phyloP scores from a whole-genome alignment of 768 basidiomycete species.

The Tulasnella sp. region DNA sequence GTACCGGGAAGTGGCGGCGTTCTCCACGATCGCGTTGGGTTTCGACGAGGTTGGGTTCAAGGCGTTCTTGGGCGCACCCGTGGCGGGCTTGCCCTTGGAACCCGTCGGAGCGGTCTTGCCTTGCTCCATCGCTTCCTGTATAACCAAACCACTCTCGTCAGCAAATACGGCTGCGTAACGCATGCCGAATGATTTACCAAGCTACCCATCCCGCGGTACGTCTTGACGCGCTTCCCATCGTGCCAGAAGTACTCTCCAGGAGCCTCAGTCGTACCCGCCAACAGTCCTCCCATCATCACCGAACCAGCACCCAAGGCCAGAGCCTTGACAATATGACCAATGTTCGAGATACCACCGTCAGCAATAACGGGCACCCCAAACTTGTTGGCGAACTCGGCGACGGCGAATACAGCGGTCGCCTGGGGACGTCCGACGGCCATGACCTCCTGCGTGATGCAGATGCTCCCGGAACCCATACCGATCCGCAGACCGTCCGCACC shows the following conservation, averaged over 20 bases:
- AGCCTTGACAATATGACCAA: constrained; percentile 97
- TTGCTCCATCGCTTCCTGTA: constrained; percentile 75
- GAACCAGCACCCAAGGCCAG: constrained; percentile 86
- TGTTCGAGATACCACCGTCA: constrained; percentile 90
- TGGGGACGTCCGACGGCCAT: constrained; percentile 99
- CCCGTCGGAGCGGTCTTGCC: constrained; percentile 36
- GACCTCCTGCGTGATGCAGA: constrained; percentile 99
- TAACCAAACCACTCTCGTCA: not conserved
- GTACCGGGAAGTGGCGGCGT: constrained; percentile 93
- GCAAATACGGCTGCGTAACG: not conserved
- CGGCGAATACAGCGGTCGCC: constrained; percentile 94
- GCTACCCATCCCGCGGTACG: constrained; percentile 97
- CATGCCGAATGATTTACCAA: constrained; percentile 32
- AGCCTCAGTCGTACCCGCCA: constrained; percentile 93
- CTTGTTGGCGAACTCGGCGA: constrained; percentile 82
- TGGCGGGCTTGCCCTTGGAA: constrained; percentile 17
- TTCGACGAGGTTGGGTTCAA: constrained; percentile 16
- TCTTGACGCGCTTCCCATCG: constrained; percentile 96
- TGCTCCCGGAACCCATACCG: constrained; percentile 97
- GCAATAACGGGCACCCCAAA: constrained; percentile 97
- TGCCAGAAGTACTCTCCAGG: constrained; percentile 99
- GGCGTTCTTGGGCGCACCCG: constrained; percentile 15
- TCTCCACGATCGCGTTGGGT: constrained; percentile 40
- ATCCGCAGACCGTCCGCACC: constrained; percentile 93
- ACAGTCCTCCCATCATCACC: constrained; percentile 96